Percentiles rank a stretch among this genome's conserved stretches.
phyloP scores from a whole-genome alignment of 2,329 filamentous ascomycete species.

The Fusarium brevicatenulatum region DNA sequence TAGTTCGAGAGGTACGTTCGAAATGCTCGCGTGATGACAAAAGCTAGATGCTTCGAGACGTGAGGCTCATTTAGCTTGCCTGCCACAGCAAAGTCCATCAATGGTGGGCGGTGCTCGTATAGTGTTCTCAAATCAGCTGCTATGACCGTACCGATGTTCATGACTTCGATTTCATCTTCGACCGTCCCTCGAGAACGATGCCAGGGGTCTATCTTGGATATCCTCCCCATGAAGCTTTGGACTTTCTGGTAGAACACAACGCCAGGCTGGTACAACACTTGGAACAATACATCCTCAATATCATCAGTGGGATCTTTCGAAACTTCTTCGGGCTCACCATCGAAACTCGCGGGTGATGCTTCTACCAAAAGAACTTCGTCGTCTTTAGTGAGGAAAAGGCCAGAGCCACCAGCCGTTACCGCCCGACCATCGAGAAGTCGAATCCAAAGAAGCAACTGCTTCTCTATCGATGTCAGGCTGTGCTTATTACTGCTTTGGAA shows the following conservation, averaged over 20 bases:
- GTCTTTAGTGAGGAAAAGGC: conserved; percentile 60
- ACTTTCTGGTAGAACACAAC: conserved; percentile 68
- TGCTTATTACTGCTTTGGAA: conserved; percentile 55
- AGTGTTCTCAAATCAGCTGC: conserved; percentile 60
- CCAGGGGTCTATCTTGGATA: conserved; percentile 66
- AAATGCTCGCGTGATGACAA: conserved; percentile 63
- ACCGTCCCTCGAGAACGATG: conserved; percentile 65
- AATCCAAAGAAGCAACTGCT: conserved; percentile 64
- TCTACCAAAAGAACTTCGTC: conserved; percentile 58
- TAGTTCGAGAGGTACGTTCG: conserved; percentile 67
- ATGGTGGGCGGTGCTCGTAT: conserved; percentile 60
- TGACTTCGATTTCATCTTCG: conserved; percentile 67
- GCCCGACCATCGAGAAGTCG: conserved; percentile 65
- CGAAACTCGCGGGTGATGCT: conserved; percentile 53
- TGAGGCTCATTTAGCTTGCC: conserved; percentile 60
- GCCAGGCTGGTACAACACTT: conserved; percentile 64
- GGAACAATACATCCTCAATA: conserved; percentile 63
- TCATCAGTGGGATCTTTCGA: conserved; percentile 46
- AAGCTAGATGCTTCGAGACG: conserved; percentile 59
- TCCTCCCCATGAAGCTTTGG: conserved; percentile 66
- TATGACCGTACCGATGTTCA: conserved; percentile 63
- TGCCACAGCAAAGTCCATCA: conserved; percentile 66
- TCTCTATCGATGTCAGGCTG: conserved; percentile 54
- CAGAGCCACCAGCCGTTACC: conserved; percentile 66
- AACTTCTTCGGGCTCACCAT: conserved; percentile 44